Percentiles rank a stretch among this genome's conserved stretches.
Evolutionary conservation across 176 grass and related monocot genomes (phyloP).

Genomic region (Juncus effusus): DNA sequence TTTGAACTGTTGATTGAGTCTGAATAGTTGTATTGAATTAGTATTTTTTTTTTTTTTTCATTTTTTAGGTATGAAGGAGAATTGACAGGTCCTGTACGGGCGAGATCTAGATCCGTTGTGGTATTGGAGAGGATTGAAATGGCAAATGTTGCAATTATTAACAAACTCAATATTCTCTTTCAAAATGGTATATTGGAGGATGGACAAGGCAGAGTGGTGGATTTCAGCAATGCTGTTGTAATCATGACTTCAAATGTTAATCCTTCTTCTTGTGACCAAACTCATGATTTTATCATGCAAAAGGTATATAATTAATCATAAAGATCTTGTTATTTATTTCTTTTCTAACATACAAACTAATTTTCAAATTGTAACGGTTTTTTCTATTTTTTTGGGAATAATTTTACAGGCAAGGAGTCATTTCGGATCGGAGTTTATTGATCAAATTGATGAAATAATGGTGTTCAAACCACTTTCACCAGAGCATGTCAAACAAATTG

Average conservation of each 20-base stretch:
- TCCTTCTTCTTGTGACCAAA: conserved; percentile 11
- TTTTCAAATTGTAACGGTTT: too few species aligned
- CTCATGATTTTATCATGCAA: conserved; percentile 16
- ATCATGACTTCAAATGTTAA: conserved; percentile 20
- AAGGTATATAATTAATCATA: conserved; percentile 7
- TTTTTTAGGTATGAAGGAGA: conserved; percentile 14
- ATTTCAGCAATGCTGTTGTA: conserved; percentile 14
- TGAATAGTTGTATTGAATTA: too few species aligned
- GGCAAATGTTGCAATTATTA: conserved; percentile 17
- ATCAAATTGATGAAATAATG: conserved; percentile 18
- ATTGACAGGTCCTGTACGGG: background rate
- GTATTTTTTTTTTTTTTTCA: background rate
- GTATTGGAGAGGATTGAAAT: conserved; percentile 27
- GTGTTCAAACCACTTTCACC: conserved; percentile 17
- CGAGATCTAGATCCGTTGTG: background rate
- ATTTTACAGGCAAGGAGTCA: conserved; percentile 7
- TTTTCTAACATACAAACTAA: too few species aligned
- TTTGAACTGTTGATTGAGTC: too few species aligned
- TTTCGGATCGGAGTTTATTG: background rate
- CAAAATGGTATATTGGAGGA: conserved; percentile 19
- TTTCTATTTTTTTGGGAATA: too few species aligned
- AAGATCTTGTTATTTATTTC: too few species aligned
- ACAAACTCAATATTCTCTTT: conserved; percentile 14
- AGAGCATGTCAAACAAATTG: conserved; percentile 23
- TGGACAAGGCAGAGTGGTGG: conserved; percentile 12